These are phyloP conservation scores for Fraxinus sp. DNA, from an alignment of 305 asterid species.

Conservation along the genomic window DNA sequence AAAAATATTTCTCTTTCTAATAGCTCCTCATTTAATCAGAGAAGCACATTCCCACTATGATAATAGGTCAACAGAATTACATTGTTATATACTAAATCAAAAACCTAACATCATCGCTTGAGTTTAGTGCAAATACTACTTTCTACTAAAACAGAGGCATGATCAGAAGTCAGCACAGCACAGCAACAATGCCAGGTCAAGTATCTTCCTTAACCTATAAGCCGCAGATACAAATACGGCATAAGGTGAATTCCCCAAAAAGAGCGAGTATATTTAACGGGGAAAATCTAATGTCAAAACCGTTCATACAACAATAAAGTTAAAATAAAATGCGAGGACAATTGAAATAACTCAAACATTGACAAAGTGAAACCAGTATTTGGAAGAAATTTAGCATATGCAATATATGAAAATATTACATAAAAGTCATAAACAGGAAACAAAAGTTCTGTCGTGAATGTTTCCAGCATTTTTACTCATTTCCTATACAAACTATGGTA, in stretches of 20 bases:
- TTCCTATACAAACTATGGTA: background rate
- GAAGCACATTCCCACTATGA: background rate
- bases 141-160: background rate
- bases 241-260: background rate
- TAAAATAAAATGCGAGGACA: background rate
- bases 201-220: conserved; percentile 5
- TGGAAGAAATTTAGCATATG: background rate
- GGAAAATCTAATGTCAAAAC: background rate
- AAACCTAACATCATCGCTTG: background rate
- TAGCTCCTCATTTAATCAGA: background rate
- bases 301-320: background rate
- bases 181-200: background rate
- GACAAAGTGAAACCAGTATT: background rate
- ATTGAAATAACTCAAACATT: background rate
- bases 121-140: background rate
- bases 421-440: background rate
- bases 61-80: background rate
- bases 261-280: background rate
- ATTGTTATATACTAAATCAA: background rate
- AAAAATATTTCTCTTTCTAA: background rate
- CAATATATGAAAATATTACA: background rate
- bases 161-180: background rate
- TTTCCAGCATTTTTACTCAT: background rate
- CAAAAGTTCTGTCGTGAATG: background rate
- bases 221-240: background rate